Evolutionary conservation across 2,329 filamentous ascomycete genomes (phyloP).

Genomic region (Ceratocystis variospora): DNA sequence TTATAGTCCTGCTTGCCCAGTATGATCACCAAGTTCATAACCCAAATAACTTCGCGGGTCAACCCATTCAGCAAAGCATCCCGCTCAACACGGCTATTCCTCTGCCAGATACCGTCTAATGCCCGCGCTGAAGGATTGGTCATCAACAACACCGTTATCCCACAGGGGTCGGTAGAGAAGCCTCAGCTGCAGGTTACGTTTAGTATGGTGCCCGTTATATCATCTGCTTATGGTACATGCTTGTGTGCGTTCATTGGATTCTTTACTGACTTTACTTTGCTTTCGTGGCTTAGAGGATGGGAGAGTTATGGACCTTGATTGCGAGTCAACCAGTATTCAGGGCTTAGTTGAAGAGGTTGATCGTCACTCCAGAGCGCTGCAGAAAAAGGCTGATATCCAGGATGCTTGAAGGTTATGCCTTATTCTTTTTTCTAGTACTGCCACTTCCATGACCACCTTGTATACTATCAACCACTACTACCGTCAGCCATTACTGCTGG

Average conservation of each 20-base stretch:
- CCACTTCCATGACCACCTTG: neutral
- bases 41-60: conserved; percentile 73
- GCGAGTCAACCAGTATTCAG: conserved; percentile 69
- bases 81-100: conserved; percentile 76
- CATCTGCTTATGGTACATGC: neutral
- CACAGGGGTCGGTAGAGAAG: conserved; percentile 52
- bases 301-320: conserved; percentile 72
- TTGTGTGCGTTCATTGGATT: neutral
- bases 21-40: conserved; percentile 80
- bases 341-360: conserved; percentile 81
- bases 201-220: conserved; percentile 42
- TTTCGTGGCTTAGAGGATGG: conserved; percentile 58
- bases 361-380: conserved; percentile 68
- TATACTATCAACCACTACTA: conserved; percentile 5
- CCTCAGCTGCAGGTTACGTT: conserved; percentile 68
- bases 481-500: neutral
- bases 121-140: conserved; percentile 60
- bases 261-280: neutral
- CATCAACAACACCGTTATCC: conserved; percentile 64
- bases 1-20: conserved; percentile 23
- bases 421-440: neutral
- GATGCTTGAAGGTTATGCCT: conserved; percentile 27
- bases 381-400: conserved; percentile 67
- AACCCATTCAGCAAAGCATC: conserved; percentile 75
- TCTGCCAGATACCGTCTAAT: conserved; percentile 67